These are phyloP conservation scores for Quillaja saponaria DNA, from an alignment of 306 rosid genomes.

Conservation along the genomic window DNA sequence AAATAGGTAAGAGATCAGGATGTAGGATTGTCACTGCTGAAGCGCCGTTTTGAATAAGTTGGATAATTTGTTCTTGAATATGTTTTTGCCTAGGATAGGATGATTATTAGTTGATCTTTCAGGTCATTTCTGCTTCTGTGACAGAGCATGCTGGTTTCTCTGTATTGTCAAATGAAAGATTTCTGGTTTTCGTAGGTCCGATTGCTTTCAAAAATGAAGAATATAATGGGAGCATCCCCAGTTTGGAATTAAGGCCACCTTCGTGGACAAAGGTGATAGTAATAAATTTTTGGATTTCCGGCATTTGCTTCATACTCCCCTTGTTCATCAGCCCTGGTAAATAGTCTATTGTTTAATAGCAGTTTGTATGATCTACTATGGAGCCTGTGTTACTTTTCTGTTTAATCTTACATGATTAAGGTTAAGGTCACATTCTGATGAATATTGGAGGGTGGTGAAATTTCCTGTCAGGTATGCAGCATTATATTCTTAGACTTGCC, in stretches of 20 bases:
- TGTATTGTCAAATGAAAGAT: not conserved
- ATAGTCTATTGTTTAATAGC: not conserved
- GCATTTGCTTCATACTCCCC: not conserved
- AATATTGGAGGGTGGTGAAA: not conserved
- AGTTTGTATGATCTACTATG: not conserved
- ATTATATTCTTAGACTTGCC: conserved; percentile 69
- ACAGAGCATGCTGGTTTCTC: not conserved
- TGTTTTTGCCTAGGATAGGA: no score
- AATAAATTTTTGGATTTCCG: no score
- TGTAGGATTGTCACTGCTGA: not conserved
- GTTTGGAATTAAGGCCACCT: conserved; percentile 40
- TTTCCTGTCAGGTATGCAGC: conserved; percentile 43
- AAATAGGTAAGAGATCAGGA: conserved; percentile 41
- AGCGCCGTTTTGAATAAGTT: no score
- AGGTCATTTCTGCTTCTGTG: not conserved
- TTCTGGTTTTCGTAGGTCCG: conserved; percentile 49
- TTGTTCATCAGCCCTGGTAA: not conserved
- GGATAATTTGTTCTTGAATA: no score
- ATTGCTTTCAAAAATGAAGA: conserved; percentile 39
- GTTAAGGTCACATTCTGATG: not conserved
- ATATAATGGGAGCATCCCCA: conserved; percentile 55
- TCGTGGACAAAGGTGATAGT: conserved; percentile 95
- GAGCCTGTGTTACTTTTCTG: not conserved
- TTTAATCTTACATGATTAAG: not conserved
- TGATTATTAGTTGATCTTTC: no score